Percentiles rank a stretch among this genome's conserved stretches.
These are phyloP conservation scores for Cylindrodendrum hubeiense DNA, from an alignment of 2,329 filamentous ascomycete genomes.

Conservation along the genomic window DNA sequence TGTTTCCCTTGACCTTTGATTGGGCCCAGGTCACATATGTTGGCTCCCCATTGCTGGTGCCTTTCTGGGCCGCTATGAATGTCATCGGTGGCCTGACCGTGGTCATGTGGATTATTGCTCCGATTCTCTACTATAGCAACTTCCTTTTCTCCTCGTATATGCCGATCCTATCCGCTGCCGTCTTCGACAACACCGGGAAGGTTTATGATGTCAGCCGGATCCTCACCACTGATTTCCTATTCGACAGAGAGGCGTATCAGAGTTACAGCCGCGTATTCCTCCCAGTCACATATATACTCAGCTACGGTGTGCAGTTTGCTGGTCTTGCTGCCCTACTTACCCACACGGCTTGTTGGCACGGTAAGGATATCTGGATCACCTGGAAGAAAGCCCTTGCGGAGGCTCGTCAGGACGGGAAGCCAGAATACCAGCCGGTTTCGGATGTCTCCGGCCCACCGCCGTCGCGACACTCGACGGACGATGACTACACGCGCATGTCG, in stretches of 20 bases:
- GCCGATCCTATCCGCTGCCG: slow-evolving; percentile 85
- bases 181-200: slow-evolving; percentile 87
- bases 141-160: slow-evolving; percentile 85
- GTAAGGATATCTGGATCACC: slow-evolving; percentile 83
- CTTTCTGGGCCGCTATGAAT: slow-evolving; percentile 89
- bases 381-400: slow-evolving; percentile 79
- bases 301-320: slow-evolving; percentile 89
- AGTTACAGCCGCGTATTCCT: slow-evolving; percentile 88
- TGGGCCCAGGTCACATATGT: slow-evolving; percentile 93
- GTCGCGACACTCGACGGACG: slow-evolving; percentile 32
- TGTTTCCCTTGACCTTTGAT: slow-evolving; percentile 90
- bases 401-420: slow-evolving; percentile 63
- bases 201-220: slow-evolving; percentile 87
- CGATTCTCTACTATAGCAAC: slow-evolving; percentile 85
- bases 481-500: slow-evolving; percentile 41
- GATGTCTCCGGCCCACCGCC: slow-evolving; percentile 39
- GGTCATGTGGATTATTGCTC: slow-evolving; percentile 88
- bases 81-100: slow-evolving; percentile 83
- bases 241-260: slow-evolving; percentile 81
- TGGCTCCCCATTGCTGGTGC: slow-evolving; percentile 84
- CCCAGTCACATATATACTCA: slow-evolving; percentile 88
- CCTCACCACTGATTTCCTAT: slow-evolving; percentile 81
- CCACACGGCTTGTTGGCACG: slow-evolving; percentile 88
- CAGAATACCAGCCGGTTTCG: slow-evolving; percentile 66
- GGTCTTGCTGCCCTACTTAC: slow-evolving; percentile 83